These are phyloP conservation scores for Hypomontagnella monticulosa DNA, from an alignment of 495 filamentous ascomycete genomes.

Conservation along the genomic window DNA sequence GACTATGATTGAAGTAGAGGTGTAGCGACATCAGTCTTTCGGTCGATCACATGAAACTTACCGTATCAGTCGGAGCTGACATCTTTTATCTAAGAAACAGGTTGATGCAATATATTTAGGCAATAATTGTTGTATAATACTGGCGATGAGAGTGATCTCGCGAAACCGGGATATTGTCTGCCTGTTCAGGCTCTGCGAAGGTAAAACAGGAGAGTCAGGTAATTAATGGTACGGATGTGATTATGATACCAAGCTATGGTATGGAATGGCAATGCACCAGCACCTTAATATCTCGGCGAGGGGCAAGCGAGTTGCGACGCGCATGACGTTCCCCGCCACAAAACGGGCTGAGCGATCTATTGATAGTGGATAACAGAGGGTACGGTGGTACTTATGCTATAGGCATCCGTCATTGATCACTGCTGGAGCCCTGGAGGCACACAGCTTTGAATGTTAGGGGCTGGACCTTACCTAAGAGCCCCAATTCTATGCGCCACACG, in stretches of 20 bases:
- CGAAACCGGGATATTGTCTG: constrained; percentile 2
- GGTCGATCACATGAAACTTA: constrained; percentile 42
- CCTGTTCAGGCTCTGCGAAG: constrained; percentile 10
- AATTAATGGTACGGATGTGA: constrained; percentile 9
- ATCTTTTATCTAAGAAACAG: constrained; percentile 37
- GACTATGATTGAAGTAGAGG: background rate
- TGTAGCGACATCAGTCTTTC: background rate
- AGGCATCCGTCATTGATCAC: background rate
- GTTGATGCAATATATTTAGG: constrained; percentile 1
- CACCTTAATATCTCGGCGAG: constrained; percentile 27
- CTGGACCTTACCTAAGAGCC: too few relatives aligned
- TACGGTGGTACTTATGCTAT: background rate
- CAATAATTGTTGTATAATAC: constrained; percentile 11
- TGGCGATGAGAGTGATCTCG: background rate
- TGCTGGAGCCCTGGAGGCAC: too few relatives aligned
- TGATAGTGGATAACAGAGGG: too few relatives aligned
- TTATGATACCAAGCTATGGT: constrained; percentile 23
- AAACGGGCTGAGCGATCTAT: constrained; percentile 18
- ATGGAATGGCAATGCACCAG: constrained; percentile 1
- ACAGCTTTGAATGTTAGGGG: too few relatives aligned
- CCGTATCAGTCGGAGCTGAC: constrained; percentile 54
- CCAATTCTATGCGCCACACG: constrained; percentile 24
- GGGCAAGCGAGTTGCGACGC: constrained; percentile 42
- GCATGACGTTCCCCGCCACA: constrained; percentile 44
- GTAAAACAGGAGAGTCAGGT: constrained; percentile 29